Percentiles rank a stretch among this genome's conserved stretches.
phyloP scores from a whole-genome alignment of 495 filamentous ascomycete species.

The Lichina pygmaea region DNA sequence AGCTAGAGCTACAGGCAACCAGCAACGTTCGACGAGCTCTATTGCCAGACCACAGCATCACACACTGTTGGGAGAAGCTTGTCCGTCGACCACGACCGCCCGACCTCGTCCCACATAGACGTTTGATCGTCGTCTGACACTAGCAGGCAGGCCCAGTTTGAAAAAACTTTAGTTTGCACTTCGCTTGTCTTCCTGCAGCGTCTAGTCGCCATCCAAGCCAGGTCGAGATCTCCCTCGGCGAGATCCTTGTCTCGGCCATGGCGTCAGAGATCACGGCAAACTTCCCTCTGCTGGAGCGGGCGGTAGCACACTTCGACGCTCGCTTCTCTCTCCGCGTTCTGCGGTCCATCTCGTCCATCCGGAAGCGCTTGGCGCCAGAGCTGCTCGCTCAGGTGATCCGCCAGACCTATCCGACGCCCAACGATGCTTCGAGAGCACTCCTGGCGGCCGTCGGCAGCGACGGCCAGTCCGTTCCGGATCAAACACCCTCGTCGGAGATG shows the following conservation, averaged over 20 bases:
- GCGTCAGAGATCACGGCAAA: slow-evolving; percentile 71
- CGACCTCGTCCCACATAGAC: too few relatives aligned
- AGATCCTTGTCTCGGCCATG: background rate
- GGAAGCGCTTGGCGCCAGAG: slow-evolving; percentile 64
- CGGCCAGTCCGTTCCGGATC: slow-evolving; percentile 22
- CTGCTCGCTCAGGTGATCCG: slow-evolving; percentile 56
- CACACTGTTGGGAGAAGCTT: too few relatives aligned
- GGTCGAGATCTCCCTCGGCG: too few relatives aligned
- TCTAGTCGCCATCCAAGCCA: too few relatives aligned
- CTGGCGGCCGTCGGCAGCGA: slow-evolving; percentile 38
- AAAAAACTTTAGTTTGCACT: background rate
- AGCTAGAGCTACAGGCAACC: too few relatives aligned
- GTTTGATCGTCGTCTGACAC: too few relatives aligned
- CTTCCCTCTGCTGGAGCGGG: slow-evolving; percentile 71
- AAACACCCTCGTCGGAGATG: slow-evolving; percentile 33
- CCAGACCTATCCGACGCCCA: slow-evolving; percentile 46
- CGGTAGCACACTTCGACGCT: slow-evolving; percentile 78
- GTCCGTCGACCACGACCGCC: too few relatives aligned
- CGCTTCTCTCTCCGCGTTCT: slow-evolving; percentile 84
- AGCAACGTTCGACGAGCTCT: too few relatives aligned
- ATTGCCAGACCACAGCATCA: too few relatives aligned
- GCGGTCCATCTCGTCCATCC: slow-evolving; percentile 80
- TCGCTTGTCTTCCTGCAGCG: background rate
- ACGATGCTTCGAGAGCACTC: slow-evolving; percentile 36
- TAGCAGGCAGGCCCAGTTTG: slow-evolving; percentile 15